phyloP scores from a whole-genome alignment of 106 monocot genomes.

The Iris macrosiphon region DNA sequence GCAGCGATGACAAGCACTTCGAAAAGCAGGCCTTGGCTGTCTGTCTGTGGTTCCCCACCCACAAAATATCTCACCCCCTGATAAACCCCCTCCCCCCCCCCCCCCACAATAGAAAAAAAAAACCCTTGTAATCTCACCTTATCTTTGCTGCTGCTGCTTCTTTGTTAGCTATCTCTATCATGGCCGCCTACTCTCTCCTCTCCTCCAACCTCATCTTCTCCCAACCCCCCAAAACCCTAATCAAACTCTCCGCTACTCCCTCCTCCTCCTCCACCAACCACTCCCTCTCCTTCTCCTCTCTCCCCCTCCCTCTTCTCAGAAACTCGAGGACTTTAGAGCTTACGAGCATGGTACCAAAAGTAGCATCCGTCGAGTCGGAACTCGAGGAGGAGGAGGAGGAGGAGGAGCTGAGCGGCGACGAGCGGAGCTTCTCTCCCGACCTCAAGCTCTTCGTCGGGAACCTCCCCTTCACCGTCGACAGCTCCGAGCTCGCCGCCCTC shows the following conservation, averaged over 20 bases:
- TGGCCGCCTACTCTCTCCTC: conserved; percentile 12
- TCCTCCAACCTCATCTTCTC: conserved; percentile 2
- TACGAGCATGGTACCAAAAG: conserved; percentile 32
- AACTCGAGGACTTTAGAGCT: conserved; percentile 2
- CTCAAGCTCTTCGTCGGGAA: conserved; percentile 88
- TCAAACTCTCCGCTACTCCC: too few species aligned
- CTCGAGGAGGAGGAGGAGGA: conserved; percentile 29
- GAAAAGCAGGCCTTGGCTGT: too few species aligned
- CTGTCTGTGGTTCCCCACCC: too few species aligned
- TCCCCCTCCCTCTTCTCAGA: not conserved
- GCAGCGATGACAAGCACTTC: too few species aligned
- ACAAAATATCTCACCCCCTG: too few species aligned
- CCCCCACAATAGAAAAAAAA: too few species aligned
- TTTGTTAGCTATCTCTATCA: too few species aligned
- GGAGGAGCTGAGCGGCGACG: not conserved
- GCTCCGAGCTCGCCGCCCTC: conserved; percentile 71
- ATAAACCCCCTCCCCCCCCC: too few species aligned
- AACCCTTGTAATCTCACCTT: too few species aligned
- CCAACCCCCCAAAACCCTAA: conserved; percentile 8
- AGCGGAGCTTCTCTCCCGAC: conserved; percentile 36
- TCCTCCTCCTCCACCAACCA: too few species aligned
- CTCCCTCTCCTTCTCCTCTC: not conserved
- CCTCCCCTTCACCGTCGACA: conserved; percentile 78
- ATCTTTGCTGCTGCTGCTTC: too few species aligned
- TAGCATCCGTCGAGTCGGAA: conserved; percentile 33